Percentiles rank a stretch among this genome's conserved stretches.
These are phyloP conservation scores for Alectoria sarmentosa DNA, from an alignment of 495 filamentous ascomycete genomes.

Conservation along the genomic window DNA sequence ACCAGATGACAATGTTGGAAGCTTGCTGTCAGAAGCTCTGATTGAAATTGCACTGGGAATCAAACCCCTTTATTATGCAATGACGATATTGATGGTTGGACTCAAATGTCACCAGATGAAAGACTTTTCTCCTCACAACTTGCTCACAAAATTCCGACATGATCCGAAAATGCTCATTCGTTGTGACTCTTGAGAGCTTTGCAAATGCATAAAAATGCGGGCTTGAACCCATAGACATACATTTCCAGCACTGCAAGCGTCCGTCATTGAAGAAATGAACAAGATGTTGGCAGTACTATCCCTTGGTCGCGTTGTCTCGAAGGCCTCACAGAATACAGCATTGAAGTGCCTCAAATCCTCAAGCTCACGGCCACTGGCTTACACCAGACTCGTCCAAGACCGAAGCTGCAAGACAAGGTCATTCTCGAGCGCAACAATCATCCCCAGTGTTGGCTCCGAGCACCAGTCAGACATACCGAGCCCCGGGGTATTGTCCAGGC, in stretches of 20 bases:
- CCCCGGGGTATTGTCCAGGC: background rate
- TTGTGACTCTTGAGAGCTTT: background rate
- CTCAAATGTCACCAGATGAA: background rate
- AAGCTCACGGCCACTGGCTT: background rate
- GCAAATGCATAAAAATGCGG: background rate
- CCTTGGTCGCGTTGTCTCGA: background rate
- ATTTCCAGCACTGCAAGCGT: background rate
- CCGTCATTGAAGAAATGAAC: background rate
- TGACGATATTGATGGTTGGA: background rate
- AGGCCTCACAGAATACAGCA: background rate
- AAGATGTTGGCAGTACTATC: background rate
- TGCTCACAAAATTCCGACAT: background rate
- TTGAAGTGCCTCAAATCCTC: background rate
- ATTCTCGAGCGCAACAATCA: background rate
- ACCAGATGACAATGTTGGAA: background rate
- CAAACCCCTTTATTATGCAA: background rate
- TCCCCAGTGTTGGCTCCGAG: background rate
- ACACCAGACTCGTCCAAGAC: background rate
- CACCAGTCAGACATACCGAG: background rate
- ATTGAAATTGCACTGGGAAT: background rate
- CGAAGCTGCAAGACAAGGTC: background rate
- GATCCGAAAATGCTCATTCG: background rate
- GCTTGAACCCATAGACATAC: background rate
- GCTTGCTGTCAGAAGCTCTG: background rate
- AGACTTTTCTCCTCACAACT: background rate